Conservation (phyloP, 106 monocot species). For the Dendrobium chrysotoxum region DNA sequence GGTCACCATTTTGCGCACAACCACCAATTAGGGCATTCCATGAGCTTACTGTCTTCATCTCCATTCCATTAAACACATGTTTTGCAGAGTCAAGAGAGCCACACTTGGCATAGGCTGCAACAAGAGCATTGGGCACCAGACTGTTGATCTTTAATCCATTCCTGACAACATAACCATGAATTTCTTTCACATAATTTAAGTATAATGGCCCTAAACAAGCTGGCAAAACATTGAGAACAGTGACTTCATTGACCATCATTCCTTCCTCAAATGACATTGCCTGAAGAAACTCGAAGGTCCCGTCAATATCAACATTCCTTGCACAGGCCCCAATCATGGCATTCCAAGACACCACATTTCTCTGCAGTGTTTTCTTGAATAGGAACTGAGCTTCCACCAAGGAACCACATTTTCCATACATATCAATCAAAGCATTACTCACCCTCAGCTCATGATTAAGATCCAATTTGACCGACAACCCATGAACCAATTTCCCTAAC, state of each 20-base stretch:
- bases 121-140: constrained; percentile 43
- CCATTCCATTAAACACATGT: constrained; percentile 24
- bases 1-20: constrained; percentile 61
- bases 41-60: constrained; percentile 32
- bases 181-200: constrained; percentile 32
- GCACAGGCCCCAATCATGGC: constrained; percentile 54
- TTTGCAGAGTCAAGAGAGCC: constrained; percentile 36
- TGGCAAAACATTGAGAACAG: constrained; percentile 51
- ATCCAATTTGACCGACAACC: constrained; percentile 35
- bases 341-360: constrained; percentile 16
- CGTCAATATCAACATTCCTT: constrained; percentile 37
- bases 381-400: constrained; percentile 30
- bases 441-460: constrained; percentile 31
- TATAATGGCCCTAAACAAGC: constrained; percentile 26
- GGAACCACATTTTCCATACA: constrained; percentile 50
- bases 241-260: constrained; percentile 40
- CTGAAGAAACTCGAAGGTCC: constrained; percentile 27
- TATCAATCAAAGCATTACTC: constrained; percentile 49
- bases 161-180: constrained; percentile 54
- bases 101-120: constrained; percentile 66
- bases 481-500: constrained; percentile 45
- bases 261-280: constrained; percentile 25
- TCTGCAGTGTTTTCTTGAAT: constrained; percentile 21
- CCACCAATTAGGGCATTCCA: constrained; percentile 82
- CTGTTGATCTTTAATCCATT: constrained; percentile 34